phyloP scores from a whole-genome alignment of 1,139 yeast species.

The Diutina ranongensis region DNA sequence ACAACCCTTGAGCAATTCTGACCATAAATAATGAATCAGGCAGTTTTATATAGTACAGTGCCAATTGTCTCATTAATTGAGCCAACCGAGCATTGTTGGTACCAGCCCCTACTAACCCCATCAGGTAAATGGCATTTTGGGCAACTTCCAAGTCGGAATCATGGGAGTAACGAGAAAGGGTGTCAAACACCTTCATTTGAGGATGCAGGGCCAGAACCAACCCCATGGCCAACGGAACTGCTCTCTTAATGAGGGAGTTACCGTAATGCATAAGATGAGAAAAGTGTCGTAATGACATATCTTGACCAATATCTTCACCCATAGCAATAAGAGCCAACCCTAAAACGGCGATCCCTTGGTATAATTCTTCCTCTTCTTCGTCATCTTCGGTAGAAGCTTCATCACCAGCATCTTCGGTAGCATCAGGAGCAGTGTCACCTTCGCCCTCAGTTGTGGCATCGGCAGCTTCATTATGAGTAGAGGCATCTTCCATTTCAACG shows the following conservation, averaged over 20 bases:
- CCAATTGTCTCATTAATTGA: constrained; percentile 87
- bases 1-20: constrained; percentile 88
- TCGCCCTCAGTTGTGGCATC: constrained; percentile 9
- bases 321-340: constrained; percentile 92
- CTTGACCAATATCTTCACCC: constrained; percentile 98
- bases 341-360: constrained; percentile 83
- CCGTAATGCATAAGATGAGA: constrained; percentile 98
- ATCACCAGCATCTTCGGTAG: constrained; percentile 9
- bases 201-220: constrained; percentile 89
- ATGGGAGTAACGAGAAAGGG: constrained; percentile 90
- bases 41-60: constrained; percentile 84
- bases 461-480: constrained; percentile 9
- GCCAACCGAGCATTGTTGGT: constrained; percentile 97
- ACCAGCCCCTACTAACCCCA: constrained; percentile 99
- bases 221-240: constrained; percentile 97
- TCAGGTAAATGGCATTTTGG: constrained; percentile 85
- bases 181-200: constrained; percentile 94
- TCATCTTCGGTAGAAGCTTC: constrained; percentile 12
- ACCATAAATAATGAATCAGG: constrained; percentile 88
- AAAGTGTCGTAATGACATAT: constrained; percentile 94
- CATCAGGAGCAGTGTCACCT: constrained; percentile 14
- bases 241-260: constrained; percentile 78
- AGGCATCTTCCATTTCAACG: constrained; percentile 16
- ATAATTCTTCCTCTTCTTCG: constrained; percentile 42
- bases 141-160: constrained; percentile 94